phyloP scores from a whole-genome alignment of 306 rosid species.

The Hippophae gyantsensis region DNA sequence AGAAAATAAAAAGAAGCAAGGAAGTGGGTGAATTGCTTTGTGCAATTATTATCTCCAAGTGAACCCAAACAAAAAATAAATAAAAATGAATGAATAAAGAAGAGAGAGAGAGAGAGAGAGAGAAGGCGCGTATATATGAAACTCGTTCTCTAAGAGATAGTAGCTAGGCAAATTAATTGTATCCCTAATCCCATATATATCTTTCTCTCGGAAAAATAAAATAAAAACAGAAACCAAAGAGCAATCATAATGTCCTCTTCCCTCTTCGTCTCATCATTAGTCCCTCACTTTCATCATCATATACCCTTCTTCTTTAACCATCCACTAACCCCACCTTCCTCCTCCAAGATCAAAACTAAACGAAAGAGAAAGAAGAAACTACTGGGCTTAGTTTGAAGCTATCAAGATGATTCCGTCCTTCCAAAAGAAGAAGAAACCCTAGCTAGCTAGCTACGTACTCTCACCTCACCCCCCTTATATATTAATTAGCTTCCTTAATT shows the following conservation, averaged over 20 bases:
- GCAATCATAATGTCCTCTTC: conserved; percentile 64
- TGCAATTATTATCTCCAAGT: no score
- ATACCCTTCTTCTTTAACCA: conserved; percentile 23
- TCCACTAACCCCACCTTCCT: conserved; percentile 45
- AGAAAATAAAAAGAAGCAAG: no score
- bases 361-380: conserved; percentile 30
- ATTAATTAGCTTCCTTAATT: no score
- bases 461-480: no score
- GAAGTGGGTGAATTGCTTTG: no score
- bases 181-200: neutral
- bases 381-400: conserved; percentile 30
- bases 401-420: conserved; percentile 27
- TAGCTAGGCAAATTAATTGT: conserved; percentile 9
- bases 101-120: conserved; percentile 11
- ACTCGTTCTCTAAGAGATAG: neutral
- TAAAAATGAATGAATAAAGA: neutral
- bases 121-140: conserved; percentile 11
- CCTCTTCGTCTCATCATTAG: conserved; percentile 54
- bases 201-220: neutral
- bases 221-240: conserved; percentile 21
- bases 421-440: conserved; percentile 72
- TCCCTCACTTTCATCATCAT: conserved; percentile 53
- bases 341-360: conserved; percentile 20
- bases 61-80: no score
- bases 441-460: neutral